Evolutionary conservation across 2,329 filamentous ascomycete genomes (phyloP).

Genomic region (Alternaria triticina): DNA sequence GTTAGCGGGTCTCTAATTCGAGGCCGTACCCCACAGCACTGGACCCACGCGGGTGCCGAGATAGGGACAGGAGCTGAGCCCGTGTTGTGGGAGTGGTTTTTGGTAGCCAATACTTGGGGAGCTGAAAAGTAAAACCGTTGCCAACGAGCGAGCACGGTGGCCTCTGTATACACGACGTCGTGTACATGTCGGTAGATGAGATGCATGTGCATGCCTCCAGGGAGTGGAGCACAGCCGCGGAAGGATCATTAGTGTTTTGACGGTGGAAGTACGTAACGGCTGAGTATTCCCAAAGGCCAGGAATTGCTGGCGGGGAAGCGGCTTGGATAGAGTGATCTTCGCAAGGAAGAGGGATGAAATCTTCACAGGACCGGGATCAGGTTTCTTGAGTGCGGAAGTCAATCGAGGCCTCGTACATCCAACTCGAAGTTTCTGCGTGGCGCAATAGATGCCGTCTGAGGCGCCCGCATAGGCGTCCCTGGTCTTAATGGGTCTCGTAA

Average conservation of each 20-base stretch:
- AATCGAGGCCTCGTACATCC: conserved; percentile 4
- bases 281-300: conserved; percentile 7
- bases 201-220: conserved; percentile 6
- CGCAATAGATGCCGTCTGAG: conserved; percentile 11
- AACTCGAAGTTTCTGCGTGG: conserved; percentile 18
- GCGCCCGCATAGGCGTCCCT: conserved; percentile 20
- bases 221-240: conserved; percentile 2
- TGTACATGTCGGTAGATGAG: conserved; percentile 8
- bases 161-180: conserved; percentile 15
- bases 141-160: conserved; percentile 10
- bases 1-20: conserved; percentile 8
- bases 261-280: conserved; percentile 14
- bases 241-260: conserved; percentile 21
- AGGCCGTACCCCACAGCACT: conserved; percentile 16
- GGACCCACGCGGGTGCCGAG: conserved; percentile 5
- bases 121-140: conserved; percentile 16
- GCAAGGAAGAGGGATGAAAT: conserved; percentile 5
- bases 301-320: conserved; percentile 8
- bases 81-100: conserved; percentile 5
- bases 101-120: conserved; percentile 11
- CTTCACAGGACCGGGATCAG: conserved; percentile 1
- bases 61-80: conserved; percentile 3
- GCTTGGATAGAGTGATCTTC: conserved; percentile 7
- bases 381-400: background rate
- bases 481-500: conserved; percentile 10